Evolutionary conservation across 1,284 basidiomycete genomes (phyloP), one percentile per base, ranked within the genome.

Genomic region (Leccinum pachyderme): DNA sequence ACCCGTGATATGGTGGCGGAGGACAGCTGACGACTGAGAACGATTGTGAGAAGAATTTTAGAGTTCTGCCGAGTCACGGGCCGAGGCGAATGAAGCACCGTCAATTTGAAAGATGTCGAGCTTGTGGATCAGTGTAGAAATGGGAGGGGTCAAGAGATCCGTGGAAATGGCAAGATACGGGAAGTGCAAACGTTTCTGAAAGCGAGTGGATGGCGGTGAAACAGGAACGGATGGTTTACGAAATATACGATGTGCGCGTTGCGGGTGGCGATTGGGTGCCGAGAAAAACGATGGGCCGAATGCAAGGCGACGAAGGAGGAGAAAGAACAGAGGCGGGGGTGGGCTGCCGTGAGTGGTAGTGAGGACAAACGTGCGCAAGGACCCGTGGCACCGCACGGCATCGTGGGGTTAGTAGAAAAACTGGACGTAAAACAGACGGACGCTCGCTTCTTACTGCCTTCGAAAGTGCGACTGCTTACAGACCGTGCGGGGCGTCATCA

Each of bases 301-400:
- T 37, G 29, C 49, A 49, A 55, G 54, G 55, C 48, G 33, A 66
- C 59, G 46, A 35, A 59, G 24, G 41, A 28, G 29, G 45, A 39
- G 49, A 44, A 25, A 4, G 25, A 31, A 27, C 31, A 44, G 49
- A 37, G 25, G 27, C 32, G 37, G 22, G 22, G 32, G 35, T 9
- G 53, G 39, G 43, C n/a, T 41, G 25, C 41, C 28, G 47, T 52
- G 50, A 65, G 57, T 61, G 57, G 57, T 49, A 51, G 60, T 32
- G 53, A 48, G 59, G 59, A 66, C 67, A 67, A 72, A 69, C 67
- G 67, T 69, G 67, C 71, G 71, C 68, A 18, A 52, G 57, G 70
- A 69, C 67, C 71, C 67, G 45, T 66, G 70, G 47, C 71, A 69
- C 71, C 69, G 66, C 56, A 22, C 52, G 51, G 54, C 57, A 57